Evolutionary conservation across 257 asterid species (phyloP), one percentile per base, ranked within the genome.

Genomic region (Fraxinus anomala): DNA sequence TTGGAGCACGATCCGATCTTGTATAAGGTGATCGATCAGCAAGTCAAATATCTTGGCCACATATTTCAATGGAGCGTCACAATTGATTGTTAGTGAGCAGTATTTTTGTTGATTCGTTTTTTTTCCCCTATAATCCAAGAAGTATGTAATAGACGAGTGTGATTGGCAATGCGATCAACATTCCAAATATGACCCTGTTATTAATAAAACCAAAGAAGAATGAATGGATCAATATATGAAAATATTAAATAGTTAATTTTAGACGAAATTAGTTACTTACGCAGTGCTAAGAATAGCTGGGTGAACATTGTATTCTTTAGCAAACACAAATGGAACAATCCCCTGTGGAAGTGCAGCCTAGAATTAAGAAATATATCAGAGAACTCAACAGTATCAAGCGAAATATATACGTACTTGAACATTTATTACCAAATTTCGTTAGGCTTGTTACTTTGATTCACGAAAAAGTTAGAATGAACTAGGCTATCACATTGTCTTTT

Each of bases 111-210:
- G 54, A 4, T 40, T 23, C 2, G 5, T 2, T 23, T 61, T 8
- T 61, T 31, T 9, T 2, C 24, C 16, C 63, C 77, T 79, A 88
- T 69, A 89, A 83, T 67, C 93, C 93, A 26, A 89, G 90, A 74
- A 89, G 21, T 47, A 89, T 89, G 79, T 89, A 89, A 73, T 89
- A 89, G 24, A 89, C 88, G 39, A 89, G 51, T 0, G 93, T 89
- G 76, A 89, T 89, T 31, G 93, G 93, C n/a, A 89, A 72, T 3
- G 93, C 91, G n/a, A 89, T 87, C 89, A 87, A 66, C 93, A 89
- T 89, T 69, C 93, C 93, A 40, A 89, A 89, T 21, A 88, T 88
- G 21, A 84, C 91, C 84, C 89, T 88, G 84, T 30, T 78, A 77
- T 71, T 72, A 7, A 69, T 16, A 24, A 12, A 65, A 24, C 6